phyloP scores from a whole-genome alignment of 495 filamentous ascomycete genomes.

The Lasiosphaeria miniovina region DNA sequence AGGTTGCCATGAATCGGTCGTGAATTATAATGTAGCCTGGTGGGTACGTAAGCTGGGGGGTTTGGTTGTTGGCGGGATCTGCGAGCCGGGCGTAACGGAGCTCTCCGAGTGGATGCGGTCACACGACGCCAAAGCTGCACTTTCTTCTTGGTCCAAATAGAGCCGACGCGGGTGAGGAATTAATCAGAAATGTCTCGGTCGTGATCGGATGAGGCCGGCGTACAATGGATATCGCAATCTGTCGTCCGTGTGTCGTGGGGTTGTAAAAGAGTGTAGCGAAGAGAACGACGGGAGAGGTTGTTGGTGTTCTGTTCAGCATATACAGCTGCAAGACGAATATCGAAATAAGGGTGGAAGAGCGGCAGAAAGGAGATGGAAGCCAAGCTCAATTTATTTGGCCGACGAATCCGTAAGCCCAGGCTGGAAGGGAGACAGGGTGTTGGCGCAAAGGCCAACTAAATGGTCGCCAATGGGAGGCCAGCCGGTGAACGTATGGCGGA shows the following conservation, averaged over 20 bases:
- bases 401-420: neutral
- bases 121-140: slow-evolving; percentile 3
- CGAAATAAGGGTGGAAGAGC: no score
- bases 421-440: no score
- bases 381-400: neutral
- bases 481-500: neutral
- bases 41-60: neutral
- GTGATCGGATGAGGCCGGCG: neutral
- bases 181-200: neutral
- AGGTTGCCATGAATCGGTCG: neutral
- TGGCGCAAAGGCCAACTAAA: slow-evolving; percentile 1
- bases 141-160: neutral
- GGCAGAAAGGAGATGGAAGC: slow-evolving; percentile 2
- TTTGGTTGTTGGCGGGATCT: neutral
- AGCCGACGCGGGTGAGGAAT: neutral
- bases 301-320: no score
- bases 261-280: no score
- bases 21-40: neutral
- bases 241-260: no score
- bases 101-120: slow-evolving; percentile 1
- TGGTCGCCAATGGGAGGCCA: slow-evolving; percentile 8
- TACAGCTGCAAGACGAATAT: neutral
- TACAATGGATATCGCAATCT: no score
- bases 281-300: no score
- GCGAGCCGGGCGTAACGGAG: neutral